phyloP scores from a whole-genome alignment of 176 grass and related monocot genomes.

The Phoenix dactylifera region DNA sequence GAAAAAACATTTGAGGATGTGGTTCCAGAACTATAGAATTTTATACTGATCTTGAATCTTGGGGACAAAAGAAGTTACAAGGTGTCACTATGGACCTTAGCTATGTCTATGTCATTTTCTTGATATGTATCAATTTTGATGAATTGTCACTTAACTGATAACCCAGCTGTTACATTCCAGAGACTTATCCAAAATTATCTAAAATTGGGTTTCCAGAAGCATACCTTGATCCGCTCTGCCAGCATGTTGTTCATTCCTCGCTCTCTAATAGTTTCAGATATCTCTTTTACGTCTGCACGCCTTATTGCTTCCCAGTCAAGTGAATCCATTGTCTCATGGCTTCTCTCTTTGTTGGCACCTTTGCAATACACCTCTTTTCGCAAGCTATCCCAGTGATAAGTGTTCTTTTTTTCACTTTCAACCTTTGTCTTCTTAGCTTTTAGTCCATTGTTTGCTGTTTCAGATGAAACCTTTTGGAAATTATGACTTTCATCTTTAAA shows the following conservation, averaged over 20 bases:
- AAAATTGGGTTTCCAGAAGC: neutral
- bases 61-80: too few species aligned
- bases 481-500: neutral
- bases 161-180: too few species aligned
- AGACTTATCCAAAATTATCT: too few species aligned
- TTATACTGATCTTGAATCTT: too few species aligned
- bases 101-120: too few species aligned
- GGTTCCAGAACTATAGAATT: too few species aligned
- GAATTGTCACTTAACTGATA: too few species aligned
- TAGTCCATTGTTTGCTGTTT: slow-evolving; percentile 1
- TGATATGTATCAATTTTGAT: too few species aligned
- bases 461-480: neutral
- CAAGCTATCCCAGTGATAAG: slow-evolving; percentile 75
- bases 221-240: slow-evolving; percentile 75
- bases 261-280: slow-evolving; percentile 64
- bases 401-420: slow-evolving; percentile 32
- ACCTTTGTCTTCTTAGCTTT: slow-evolving; percentile 38
- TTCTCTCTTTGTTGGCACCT: slow-evolving; percentile 31
- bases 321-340: slow-evolving; percentile 40
- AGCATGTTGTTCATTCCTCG: slow-evolving; percentile 91
- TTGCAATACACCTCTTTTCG: slow-evolving; percentile 42
- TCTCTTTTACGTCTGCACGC: slow-evolving; percentile 39
- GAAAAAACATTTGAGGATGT: too few species aligned
- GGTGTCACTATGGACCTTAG: too few species aligned
- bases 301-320: slow-evolving; percentile 72